A percentile compares a stretch with the other conserved stretches of the same genome.
phyloP scores from a whole-genome alignment of 139 green algal species.

The Coelastrella sp. region DNA sequence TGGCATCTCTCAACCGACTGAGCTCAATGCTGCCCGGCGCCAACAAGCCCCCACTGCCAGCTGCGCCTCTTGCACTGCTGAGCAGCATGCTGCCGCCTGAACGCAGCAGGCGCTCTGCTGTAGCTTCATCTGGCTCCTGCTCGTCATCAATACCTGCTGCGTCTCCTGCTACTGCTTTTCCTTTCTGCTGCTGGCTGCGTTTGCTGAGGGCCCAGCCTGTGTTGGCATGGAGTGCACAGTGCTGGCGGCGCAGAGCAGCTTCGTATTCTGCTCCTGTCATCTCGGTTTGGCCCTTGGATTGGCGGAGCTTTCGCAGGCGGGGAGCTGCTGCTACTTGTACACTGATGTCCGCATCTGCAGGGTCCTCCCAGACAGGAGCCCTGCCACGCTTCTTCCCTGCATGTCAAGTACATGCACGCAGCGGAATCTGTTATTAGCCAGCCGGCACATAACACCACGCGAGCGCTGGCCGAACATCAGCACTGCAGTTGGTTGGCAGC shows the following conservation, averaged over 20 bases:
- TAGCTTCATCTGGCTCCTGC: constrained; percentile 40
- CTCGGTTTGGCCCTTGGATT: constrained; percentile 63
- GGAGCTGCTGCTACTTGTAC: constrained; percentile 66
- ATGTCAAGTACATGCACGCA: neutral
- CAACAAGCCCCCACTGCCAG: constrained; percentile 21
- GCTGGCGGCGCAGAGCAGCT: constrained; percentile 78
- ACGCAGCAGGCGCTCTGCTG: constrained; percentile 45
- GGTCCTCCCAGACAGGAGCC: constrained; percentile 77
- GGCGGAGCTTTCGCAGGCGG: constrained; percentile 80
- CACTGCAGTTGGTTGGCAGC: neutral
- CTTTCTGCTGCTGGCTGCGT: neutral
- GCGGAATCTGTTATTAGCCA: too few species aligned
- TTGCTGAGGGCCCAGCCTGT: constrained; percentile 74
- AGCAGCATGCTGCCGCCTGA: constrained; percentile 59
- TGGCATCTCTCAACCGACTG: constrained; percentile 84
- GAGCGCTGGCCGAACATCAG: neutral
- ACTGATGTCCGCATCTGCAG: constrained; percentile 62
- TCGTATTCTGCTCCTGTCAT: constrained; percentile 80
- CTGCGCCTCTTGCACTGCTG: constrained; percentile 4
- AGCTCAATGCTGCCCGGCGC: constrained; percentile 68
- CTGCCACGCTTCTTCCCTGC: constrained; percentile 30
- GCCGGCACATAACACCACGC: too few species aligned
- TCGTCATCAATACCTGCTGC: neutral
- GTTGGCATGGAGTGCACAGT: constrained; percentile 75
- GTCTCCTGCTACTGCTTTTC: neutral